Evolutionary conservation across 139 green algal genomes (phyloP).

Genomic region (Raphidocelis subcapitata): DNA sequence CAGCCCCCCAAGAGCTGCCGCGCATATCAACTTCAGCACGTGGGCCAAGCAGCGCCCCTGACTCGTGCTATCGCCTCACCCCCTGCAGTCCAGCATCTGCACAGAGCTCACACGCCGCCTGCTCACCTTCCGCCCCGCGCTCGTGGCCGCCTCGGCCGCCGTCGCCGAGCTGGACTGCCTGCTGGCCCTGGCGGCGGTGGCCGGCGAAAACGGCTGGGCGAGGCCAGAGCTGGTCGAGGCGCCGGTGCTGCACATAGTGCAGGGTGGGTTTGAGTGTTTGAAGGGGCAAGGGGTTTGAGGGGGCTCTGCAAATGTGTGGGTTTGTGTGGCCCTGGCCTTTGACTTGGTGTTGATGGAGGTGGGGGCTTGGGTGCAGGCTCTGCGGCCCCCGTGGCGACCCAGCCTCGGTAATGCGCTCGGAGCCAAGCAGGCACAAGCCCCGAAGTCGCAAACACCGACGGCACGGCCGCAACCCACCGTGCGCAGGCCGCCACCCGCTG

Average conservation of each 20-base stretch:
- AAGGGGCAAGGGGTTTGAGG: too few relatives aligned
- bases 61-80: neutral
- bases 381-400: too few relatives aligned
- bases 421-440: too few relatives aligned
- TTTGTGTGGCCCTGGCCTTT: too few relatives aligned
- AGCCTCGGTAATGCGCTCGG: too few relatives aligned
- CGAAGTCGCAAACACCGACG: too few relatives aligned
- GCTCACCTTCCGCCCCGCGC: conserved; percentile 25
- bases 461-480: neutral
- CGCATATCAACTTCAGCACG: too few relatives aligned
- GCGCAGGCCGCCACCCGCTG: conserved; percentile 73
- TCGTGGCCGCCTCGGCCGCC: conserved; percentile 43
- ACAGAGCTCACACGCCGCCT: conserved; percentile 59
- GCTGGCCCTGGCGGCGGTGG: conserved; percentile 58
- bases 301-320: too few relatives aligned
- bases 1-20: too few relatives aligned
- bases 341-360: too few relatives aligned
- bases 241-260: conserved; percentile 65
- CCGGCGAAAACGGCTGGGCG: conserved; percentile 48
- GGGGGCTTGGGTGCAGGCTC: neutral
- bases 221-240: conserved; percentile 55
- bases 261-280: conserved; percentile 44
- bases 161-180: conserved; percentile 84
- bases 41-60: too few relatives aligned
- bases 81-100: conserved; percentile 47